Conservation (phyloP, 2,329 filamentous ascomycete species). For the Calonectria pseudoreteaudii region DNA sequence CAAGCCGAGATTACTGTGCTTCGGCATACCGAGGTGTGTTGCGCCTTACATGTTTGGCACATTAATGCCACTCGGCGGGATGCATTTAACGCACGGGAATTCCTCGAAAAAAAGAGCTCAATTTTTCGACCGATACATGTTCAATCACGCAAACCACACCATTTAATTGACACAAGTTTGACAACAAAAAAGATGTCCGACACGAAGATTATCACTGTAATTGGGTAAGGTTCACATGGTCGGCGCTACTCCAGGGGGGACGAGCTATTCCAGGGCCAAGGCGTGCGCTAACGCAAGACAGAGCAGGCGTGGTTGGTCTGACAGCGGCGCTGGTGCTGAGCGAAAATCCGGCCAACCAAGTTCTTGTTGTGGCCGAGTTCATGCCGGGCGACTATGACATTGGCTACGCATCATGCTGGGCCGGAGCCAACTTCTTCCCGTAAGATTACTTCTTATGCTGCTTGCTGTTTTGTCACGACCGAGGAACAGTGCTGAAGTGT, state of each 20-base stretch:
- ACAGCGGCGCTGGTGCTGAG: conserved; percentile 7
- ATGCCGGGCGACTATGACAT: conserved; percentile 53
- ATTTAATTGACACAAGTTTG: not conserved
- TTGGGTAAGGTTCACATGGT: conserved; percentile 8
- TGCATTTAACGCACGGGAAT: not conserved
- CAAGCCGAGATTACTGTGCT: not conserved
- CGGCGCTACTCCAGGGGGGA: not conserved
- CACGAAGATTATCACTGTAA: not conserved
- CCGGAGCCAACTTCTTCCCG: conserved; percentile 83
- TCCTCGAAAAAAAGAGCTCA: not conserved
- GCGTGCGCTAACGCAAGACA: conserved; percentile 3
- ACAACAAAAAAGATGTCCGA: not conserved
- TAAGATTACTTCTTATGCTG: conserved; percentile 51
- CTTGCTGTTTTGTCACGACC: too few relatives aligned
- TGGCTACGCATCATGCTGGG: conserved; percentile 90
- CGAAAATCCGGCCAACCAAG: not conserved
- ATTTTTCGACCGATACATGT: not conserved
- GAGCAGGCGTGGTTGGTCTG: conserved; percentile 9
- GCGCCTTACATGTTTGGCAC: not conserved
- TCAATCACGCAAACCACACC: not conserved
- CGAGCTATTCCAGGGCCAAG: not conserved
- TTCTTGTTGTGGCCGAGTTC: conserved; percentile 5
- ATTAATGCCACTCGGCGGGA: not conserved
- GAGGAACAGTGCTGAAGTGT: not conserved
- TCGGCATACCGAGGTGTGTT: not conserved